phyloP scores from a whole-genome alignment of 345 rosid genomes.

The Eucalyptus coolabah region DNA sequence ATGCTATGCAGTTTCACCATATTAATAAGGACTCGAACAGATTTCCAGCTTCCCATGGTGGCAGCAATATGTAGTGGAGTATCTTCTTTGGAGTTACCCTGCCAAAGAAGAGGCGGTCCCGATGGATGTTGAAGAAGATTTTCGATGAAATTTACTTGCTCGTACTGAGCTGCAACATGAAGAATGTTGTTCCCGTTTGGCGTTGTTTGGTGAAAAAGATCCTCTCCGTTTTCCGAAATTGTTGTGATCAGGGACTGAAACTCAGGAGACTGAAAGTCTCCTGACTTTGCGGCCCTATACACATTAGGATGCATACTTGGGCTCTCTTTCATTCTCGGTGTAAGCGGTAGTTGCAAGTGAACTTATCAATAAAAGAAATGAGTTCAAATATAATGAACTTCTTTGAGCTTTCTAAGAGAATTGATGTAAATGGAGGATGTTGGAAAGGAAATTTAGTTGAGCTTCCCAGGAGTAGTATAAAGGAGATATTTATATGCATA shows the following conservation, averaged over 20 bases:
- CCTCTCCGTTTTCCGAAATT: neutral
- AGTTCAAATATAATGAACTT: neutral
- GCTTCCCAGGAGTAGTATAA: no score
- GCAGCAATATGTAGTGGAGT: neutral
- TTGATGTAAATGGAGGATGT: no score
- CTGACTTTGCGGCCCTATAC: neutral
- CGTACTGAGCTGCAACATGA: neutral
- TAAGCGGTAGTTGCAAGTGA: neutral
- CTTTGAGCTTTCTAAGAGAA: no score
- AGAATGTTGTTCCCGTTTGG: neutral
- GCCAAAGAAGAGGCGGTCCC: neutral
- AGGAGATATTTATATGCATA: no score
- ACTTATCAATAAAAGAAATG: neutral
- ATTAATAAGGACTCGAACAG: neutral
- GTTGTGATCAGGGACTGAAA: neutral
- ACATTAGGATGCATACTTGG: neutral
- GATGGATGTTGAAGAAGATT: neutral
- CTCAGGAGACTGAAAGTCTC: neutral
- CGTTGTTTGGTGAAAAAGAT: neutral
- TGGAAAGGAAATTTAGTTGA: no score
- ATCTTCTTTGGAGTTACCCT: neutral
- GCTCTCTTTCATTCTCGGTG: neutral
- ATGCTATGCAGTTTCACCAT: neutral
- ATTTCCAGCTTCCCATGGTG: neutral
- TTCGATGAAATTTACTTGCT: neutral